Evolutionary conservation across 805 yeast genomes (phyloP).

Genomic region (Tetrapisispora nanseiensis): DNA sequence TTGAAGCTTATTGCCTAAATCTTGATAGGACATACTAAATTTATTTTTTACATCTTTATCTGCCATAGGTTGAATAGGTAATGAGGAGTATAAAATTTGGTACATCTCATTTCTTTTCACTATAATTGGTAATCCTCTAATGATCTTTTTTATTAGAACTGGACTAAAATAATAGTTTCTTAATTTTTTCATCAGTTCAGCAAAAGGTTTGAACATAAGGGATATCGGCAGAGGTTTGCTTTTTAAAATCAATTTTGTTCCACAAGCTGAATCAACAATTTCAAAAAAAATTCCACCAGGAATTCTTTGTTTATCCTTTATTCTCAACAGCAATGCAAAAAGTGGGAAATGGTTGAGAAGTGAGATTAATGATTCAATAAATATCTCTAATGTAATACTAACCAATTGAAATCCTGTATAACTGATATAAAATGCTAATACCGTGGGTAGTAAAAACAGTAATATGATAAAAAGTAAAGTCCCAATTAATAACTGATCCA

Average conservation of each 20-base stretch:
- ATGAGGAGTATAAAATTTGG: constrained; percentile 40
- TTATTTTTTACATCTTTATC: constrained; percentile 11
- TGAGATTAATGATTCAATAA: constrained; percentile 51
- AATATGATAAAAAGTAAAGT: constrained; percentile 77
- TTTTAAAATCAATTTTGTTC: constrained; percentile 23
- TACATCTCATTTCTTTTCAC: constrained; percentile 43
- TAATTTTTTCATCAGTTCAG: constrained; percentile 32
- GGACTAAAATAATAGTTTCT: constrained; percentile 36
- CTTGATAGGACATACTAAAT: not conserved
- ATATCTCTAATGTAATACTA: constrained; percentile 39
- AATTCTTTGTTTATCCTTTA: constrained; percentile 66
- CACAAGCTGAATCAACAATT: constrained; percentile 4
- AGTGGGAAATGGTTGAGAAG: constrained; percentile 76
- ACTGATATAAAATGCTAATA: constrained; percentile 68
- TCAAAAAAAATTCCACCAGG: constrained; percentile 47
- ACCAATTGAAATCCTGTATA: constrained; percentile 54
- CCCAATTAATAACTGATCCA: constrained; percentile 82
- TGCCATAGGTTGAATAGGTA: constrained; percentile 35
- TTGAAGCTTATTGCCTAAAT: not conserved
- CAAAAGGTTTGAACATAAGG: constrained; percentile 42
- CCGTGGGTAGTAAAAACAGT: constrained; percentile 75
- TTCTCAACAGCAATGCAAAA: constrained; percentile 66
- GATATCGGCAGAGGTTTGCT: constrained; percentile 38
- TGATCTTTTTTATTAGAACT: constrained; percentile 31
- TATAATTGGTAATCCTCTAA: constrained; percentile 36